Percentiles rank a stretch among this genome's conserved stretches.
phyloP scores from a whole-genome alignment of 192 early-diverging fungal species.

The Ambispora gerdemannii region DNA sequence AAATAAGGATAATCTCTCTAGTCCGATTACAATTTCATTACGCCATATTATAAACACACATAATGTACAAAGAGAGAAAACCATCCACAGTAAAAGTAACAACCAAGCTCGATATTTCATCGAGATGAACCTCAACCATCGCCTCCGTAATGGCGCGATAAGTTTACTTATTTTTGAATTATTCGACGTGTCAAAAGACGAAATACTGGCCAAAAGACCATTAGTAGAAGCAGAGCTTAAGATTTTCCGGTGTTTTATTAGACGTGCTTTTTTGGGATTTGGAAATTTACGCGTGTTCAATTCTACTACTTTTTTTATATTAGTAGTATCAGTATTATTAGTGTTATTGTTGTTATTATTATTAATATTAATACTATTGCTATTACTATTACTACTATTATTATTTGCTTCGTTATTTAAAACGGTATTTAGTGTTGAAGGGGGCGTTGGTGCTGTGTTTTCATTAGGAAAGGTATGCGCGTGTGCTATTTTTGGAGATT shows the following conservation, averaged over 20 bases:
- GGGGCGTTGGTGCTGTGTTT: background rate
- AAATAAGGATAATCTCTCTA: background rate
- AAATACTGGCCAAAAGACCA: background rate
- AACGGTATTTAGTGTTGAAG: background rate
- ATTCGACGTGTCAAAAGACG: background rate
- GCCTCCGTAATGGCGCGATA: too few relatives aligned
- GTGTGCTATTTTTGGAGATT: background rate
- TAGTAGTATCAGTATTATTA: background rate
- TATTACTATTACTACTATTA: background rate
- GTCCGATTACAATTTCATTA: background rate
- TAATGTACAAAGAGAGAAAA: constrained; percentile 4
- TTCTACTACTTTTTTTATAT: too few relatives aligned
- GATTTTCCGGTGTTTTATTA: background rate
- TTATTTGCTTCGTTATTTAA: background rate
- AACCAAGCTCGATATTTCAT: background rate
- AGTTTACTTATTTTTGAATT: background rate
- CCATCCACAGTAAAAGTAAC: background rate
- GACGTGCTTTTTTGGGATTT: background rate
- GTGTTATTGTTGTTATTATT: constrained; percentile 11
- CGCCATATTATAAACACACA: background rate
- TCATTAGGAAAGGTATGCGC: background rate
- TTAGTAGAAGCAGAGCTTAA: background rate
- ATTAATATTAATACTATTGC: background rate
- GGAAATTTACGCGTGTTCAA: background rate
- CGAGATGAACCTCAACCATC: too few relatives aligned